Evolutionary conservation across 2,329 filamentous ascomycete species (phyloP), one percentile per base, ranked within the genome.

Genomic region (Colletotrichum sp.): DNA sequence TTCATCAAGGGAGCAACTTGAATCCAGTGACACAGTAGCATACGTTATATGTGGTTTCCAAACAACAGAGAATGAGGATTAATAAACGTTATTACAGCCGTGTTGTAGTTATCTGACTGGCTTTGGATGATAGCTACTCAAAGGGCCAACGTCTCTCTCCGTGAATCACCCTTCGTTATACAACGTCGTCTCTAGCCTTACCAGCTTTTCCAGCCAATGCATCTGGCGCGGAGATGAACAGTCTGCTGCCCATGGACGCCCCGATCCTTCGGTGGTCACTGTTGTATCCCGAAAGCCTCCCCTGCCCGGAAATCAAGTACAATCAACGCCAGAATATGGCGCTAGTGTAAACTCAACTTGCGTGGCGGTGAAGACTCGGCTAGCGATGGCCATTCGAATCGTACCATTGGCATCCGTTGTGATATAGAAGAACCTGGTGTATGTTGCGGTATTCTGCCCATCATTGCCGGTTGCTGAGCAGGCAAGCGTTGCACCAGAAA

Each of bases 1-100:
- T 34, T 6, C 0, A 34, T 13, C 2, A 34, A 34, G 32, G 12
- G 0, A 6, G 32, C 32, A 6, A 32, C 32, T 34, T 36, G 34
- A 36, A 36, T 8, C 7, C 34, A 36, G 1, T 36, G 34, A 16
- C 34, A 36, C 34, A 8, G 34, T 16, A 16, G 13, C 4, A 16
- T 36, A 36, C 2, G 34, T 6, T 34, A 7, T 34, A 14, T 14
- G 1, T 14, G 13, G 34, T 6, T 6, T 34, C 34, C 34, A 14
- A 36, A 7, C 13, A 36, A 4, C 0, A 36, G 6, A 36, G 34
- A 4, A 36, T 6, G 34, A 16, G 2, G 13, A 14, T 36, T 0
- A 36, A 36, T 16, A 16, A 36, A 36, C 13, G 3, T 0, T 16
- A 36, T 4, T 16, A 36, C 34, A 14, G 3, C 6, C 6, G 6